These are phyloP conservation scores for Daldinia eschscholtzii DNA, from an alignment of 2,329 filamentous ascomycete species.

Conservation along the genomic window DNA sequence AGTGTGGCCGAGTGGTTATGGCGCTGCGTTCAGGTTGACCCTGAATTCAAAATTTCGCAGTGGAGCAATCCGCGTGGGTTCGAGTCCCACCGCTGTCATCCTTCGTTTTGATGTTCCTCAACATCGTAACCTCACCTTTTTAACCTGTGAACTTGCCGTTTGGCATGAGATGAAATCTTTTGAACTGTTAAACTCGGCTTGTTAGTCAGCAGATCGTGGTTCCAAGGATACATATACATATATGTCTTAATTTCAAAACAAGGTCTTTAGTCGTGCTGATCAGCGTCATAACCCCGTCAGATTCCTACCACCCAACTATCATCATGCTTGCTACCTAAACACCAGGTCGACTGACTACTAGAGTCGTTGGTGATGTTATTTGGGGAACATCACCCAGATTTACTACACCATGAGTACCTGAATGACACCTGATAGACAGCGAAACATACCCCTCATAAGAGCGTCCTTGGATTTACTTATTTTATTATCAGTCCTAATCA, in stretches of 20 bases:
- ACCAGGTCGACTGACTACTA: not conserved
- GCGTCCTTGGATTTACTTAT: not conserved
- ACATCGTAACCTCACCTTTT: not conserved
- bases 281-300: not conserved
- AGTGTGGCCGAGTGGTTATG: conserved; percentile 53
- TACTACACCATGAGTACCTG: not conserved
- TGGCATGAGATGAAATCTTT: not conserved
- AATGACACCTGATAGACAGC: not conserved
- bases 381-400: not conserved
- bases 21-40: conserved; percentile 52
- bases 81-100: conserved; percentile 56
- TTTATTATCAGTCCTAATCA: not conserved
- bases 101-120: conserved; percentile 17
- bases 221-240: not conserved
- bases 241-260: not conserved
- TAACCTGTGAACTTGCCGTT: not conserved
- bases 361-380: not conserved
- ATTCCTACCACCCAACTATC: not conserved
- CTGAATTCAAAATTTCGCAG: conserved; percentile 47
- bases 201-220: not conserved
- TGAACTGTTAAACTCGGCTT: not conserved
- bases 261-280: not conserved
- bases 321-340: not conserved
- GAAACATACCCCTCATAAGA: not conserved
- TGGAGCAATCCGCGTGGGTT: conserved; percentile 58